Evolutionary conservation across 805 yeast genomes (phyloP).

Genomic region (Diddensiella caesifluorescens): DNA sequence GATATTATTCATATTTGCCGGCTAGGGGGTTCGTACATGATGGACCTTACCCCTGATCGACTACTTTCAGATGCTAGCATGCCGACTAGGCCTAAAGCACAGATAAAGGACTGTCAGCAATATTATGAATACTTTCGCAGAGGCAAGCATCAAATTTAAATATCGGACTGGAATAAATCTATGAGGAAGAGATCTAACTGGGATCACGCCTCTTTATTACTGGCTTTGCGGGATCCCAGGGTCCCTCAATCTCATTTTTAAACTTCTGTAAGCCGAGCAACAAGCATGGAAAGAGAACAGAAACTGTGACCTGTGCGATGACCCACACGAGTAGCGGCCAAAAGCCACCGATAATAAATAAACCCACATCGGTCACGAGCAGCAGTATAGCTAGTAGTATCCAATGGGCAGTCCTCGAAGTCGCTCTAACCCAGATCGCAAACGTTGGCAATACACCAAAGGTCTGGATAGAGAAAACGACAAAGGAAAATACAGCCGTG

Average conservation of each 20-base stretch:
- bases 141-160: no score
- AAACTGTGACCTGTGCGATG: conserved; percentile 42
- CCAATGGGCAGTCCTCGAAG: conserved; percentile 28
- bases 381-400: conserved; percentile 23
- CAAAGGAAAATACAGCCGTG: conserved; percentile 74
- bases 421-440: conserved; percentile 23
- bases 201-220: no score
- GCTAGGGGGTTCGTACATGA: no score
- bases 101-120: no score
- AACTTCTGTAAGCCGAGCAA: conserved; percentile 68
- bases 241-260: conserved; percentile 81
- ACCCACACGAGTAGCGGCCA: conserved; percentile 47
- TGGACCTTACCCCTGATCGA: no score
- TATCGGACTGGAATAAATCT: no score
- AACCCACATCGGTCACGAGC: conserved; percentile 24
- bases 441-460: conserved; percentile 71
- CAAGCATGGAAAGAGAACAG: conserved; percentile 61
- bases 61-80: no score
- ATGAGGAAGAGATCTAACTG: no score
- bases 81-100: no score
- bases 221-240: conserved; percentile 89
- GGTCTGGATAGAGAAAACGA: conserved; percentile 63
- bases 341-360: conserved; percentile 38
- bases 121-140: no score
- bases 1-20: no score